phyloP scores from a whole-genome alignment of 768 basidiomycete genomes.

The Zangia roseola region DNA sequence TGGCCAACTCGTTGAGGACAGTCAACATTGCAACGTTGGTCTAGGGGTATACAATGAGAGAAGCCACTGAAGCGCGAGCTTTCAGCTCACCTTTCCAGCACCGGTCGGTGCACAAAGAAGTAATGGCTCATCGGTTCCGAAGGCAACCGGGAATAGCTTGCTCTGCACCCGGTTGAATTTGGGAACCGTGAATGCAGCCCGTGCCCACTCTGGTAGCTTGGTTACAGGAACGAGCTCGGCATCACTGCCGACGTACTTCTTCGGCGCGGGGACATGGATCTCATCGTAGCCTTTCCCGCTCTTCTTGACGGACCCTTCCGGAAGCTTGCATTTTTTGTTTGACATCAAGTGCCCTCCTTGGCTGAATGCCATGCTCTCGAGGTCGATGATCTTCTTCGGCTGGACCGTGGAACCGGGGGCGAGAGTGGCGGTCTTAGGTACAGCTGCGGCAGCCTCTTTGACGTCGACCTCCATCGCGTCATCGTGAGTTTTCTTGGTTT shows the following conservation, averaged over 20 bases:
- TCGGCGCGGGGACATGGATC: conserved; percentile 94
- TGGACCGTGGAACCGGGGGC: conserved; percentile 85
- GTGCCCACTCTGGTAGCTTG: conserved; percentile 81
- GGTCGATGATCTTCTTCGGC: conserved; percentile 81
- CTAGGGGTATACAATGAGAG: conserved; percentile 40
- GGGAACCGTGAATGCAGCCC: conserved; percentile 79
- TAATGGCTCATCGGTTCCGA: conserved; percentile 92
- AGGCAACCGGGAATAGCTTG: conserved; percentile 89
- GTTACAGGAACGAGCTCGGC: conserved; percentile 72
- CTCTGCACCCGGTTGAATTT: conserved; percentile 90
- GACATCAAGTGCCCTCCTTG: conserved; percentile 98
- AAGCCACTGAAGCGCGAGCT: not conserved
- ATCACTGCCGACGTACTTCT: conserved; percentile 61
- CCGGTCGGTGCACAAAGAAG: conserved; percentile 97
- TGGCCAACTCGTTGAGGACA: conserved; percentile 86
- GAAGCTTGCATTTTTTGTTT: conserved; percentile 97
- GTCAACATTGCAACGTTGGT: conserved; percentile 98
- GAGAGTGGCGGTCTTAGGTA: conserved; percentile 83
- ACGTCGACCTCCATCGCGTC: conserved; percentile 84
- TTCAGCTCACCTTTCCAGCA: conserved; percentile 84
- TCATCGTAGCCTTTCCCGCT: conserved; percentile 97
- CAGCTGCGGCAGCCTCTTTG: conserved; percentile 39
- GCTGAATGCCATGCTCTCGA: conserved; percentile 93
- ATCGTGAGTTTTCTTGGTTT: conserved; percentile 45
- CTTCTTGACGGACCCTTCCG: conserved; percentile 97